Evolutionary conservation across 345 rosid species (phyloP).

Genomic region (Lepidium africanum): DNA sequence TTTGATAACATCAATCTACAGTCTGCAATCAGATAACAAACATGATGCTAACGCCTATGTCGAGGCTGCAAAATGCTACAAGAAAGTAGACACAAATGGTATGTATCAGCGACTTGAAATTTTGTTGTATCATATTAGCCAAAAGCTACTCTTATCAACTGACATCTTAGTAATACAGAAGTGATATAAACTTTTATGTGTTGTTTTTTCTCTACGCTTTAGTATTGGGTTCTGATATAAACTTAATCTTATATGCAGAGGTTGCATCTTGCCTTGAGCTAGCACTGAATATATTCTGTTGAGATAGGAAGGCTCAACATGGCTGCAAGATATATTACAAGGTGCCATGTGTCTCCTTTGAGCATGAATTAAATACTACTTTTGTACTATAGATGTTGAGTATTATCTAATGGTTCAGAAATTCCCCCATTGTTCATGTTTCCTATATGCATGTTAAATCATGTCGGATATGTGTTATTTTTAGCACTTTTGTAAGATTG

Average conservation of each 20-base stretch:
- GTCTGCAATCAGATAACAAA: slow-evolving; percentile 55
- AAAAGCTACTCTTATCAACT: neutral
- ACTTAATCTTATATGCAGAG: slow-evolving; percentile 38
- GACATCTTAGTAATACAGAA: too few relatives aligned
- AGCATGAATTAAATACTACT: neutral
- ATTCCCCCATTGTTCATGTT: neutral
- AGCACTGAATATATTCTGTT: slow-evolving; percentile 58
- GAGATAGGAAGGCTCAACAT: slow-evolving; percentile 79
- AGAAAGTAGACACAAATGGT: slow-evolving; percentile 54
- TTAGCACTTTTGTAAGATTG: neutral
- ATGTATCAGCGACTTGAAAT: too few relatives aligned
- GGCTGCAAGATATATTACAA: slow-evolving; percentile 83
- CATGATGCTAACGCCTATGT: slow-evolving; percentile 63
- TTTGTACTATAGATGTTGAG: neutral
- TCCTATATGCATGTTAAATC: neutral
- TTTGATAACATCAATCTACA: neutral
- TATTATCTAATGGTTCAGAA: neutral
- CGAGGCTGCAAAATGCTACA: slow-evolving; percentile 65
- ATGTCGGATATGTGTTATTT: neutral
- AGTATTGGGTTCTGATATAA: neutral
- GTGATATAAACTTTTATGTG: too few relatives aligned
- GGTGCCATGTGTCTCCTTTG: slow-evolving; percentile 30
- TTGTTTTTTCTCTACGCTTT: neutral
- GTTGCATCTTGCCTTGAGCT: slow-evolving; percentile 66
- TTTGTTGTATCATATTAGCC: neutral